Evolutionary conservation across 768 basidiomycete genomes (phyloP).

Genomic region (Amanita subjunquillea): DNA sequence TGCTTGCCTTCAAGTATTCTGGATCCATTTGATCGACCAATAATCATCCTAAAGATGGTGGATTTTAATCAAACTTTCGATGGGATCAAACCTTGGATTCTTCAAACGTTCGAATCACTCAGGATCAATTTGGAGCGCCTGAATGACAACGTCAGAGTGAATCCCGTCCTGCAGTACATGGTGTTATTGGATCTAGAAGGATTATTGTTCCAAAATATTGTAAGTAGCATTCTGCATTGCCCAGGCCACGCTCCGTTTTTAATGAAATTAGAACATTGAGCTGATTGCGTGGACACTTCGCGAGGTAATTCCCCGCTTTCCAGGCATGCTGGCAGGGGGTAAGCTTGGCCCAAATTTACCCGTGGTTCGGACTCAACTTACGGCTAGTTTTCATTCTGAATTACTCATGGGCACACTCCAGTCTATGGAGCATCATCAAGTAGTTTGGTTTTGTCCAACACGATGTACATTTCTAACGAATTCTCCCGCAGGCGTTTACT

Average conservation of each 20-base stretch:
- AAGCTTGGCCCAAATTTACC: conserved; percentile 9
- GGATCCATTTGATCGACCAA: conserved; percentile 59
- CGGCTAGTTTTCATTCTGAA: conserved; percentile 59
- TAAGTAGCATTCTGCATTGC: conserved; percentile 23
- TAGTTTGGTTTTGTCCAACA: conserved; percentile 19
- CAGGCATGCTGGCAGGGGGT: conserved; percentile 73
- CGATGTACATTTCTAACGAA: neutral
- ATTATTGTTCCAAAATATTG: conserved; percentile 44
- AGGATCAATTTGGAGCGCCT: conserved; percentile 44
- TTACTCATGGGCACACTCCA: conserved; percentile 64
- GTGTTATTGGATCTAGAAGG: conserved; percentile 54
- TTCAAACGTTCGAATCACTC: conserved; percentile 45
- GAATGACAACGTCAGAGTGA: conserved; percentile 22
- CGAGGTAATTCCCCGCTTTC: conserved; percentile 61
- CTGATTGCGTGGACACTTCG: conserved; percentile 53
- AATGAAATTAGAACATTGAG: conserved; percentile 38
- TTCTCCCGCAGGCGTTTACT: conserved; percentile 40
- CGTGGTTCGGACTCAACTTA: conserved; percentile 6
- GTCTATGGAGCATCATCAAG: conserved; percentile 60
- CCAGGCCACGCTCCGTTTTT: conserved; percentile 4
- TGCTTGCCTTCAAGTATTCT: conserved; percentile 43
- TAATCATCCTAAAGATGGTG: conserved; percentile 42
- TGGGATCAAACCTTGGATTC: conserved; percentile 28
- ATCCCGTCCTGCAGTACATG: conserved; percentile 53
- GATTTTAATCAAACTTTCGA: conserved; percentile 28